These are phyloP conservation scores for Cyberlindnera euphorbiae DNA, from an alignment of 805 yeast species.

Conservation along the genomic window DNA sequence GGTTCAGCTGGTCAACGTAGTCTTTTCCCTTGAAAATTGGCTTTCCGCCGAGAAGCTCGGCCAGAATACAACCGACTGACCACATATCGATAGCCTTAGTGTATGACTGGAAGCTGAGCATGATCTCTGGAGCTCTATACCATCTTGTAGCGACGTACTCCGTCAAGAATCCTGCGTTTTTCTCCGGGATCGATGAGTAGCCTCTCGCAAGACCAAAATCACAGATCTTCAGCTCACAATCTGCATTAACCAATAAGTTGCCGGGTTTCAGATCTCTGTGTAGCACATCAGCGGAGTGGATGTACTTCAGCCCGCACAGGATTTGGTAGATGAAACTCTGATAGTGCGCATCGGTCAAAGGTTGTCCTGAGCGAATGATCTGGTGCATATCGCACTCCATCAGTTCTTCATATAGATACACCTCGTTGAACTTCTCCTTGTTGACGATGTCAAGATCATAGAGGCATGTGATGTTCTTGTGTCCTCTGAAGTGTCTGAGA, in stretches of 20 bases:
- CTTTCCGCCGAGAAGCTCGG: constrained; percentile 85
- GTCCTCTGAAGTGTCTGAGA: constrained; percentile 90
- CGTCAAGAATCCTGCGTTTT: constrained; percentile 89
- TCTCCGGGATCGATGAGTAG: constrained; percentile 73
- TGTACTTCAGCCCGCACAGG: constrained; percentile 82
- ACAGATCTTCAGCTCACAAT: constrained; percentile 93
- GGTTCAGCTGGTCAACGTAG: constrained; percentile 90
- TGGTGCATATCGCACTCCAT: constrained; percentile 99
- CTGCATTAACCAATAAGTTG: constrained; percentile 87
- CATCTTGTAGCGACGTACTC: constrained; percentile 98
- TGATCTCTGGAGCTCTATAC: constrained; percentile 98
- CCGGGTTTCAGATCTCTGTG: constrained; percentile 96
- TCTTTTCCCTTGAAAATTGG: constrained; percentile 95
- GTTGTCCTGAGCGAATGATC: constrained; percentile 89
- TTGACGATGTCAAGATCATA: constrained; percentile 88
- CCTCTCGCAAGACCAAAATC: constrained; percentile 97
- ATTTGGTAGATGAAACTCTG: constrained; percentile 91
- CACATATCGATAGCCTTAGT: constrained; percentile 96
- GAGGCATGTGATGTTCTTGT: constrained; percentile 90
- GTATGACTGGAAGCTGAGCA: constrained; percentile 89
- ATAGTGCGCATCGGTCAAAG: constrained; percentile 90
- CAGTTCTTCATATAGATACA: constrained; percentile 89
- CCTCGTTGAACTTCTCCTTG: constrained; percentile 75
- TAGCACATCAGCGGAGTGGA: constrained; percentile 88
- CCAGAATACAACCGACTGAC: constrained; percentile 97